phyloP scores from a whole-genome alignment of 2,329 filamentous ascomycete species.

The Botrytis fabae region DNA sequence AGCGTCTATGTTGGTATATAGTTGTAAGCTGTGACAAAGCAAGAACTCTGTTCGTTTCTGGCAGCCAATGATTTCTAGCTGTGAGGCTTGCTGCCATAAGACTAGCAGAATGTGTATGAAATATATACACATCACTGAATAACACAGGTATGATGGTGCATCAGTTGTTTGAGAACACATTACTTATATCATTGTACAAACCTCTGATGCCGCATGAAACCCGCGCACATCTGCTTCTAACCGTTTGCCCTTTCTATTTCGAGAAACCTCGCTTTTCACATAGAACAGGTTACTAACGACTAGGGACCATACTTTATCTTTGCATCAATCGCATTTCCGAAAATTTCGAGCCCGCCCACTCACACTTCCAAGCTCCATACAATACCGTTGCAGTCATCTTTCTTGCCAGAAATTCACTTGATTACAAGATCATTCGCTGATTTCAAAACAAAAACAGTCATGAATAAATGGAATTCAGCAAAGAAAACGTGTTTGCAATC shows the following conservation, averaged over 20 bases:
- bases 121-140: background rate
- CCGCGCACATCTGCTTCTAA: background rate
- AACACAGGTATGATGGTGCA: background rate
- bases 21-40: background rate
- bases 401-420: background rate
- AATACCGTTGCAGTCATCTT: background rate
- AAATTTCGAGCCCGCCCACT: background rate
- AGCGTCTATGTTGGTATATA: background rate
- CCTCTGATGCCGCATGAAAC: background rate
- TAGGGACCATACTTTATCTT: background rate
- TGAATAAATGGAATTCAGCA: background rate
- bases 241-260: background rate
- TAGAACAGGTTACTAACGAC: background rate
- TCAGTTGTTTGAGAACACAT: background rate
- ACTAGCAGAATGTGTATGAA: background rate
- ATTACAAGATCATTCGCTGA: background rate
- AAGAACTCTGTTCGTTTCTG: background rate
- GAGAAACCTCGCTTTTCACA: background rate
- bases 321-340: background rate
- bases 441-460: background rate
- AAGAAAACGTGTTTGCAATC: background rate
- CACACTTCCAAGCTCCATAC: background rate
- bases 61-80: too few relatives aligned
- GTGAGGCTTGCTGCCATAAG: background rate
- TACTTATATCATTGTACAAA: background rate